phyloP scores from a whole-genome alignment of 106 monocot species.

The Vanilla planifolia region DNA sequence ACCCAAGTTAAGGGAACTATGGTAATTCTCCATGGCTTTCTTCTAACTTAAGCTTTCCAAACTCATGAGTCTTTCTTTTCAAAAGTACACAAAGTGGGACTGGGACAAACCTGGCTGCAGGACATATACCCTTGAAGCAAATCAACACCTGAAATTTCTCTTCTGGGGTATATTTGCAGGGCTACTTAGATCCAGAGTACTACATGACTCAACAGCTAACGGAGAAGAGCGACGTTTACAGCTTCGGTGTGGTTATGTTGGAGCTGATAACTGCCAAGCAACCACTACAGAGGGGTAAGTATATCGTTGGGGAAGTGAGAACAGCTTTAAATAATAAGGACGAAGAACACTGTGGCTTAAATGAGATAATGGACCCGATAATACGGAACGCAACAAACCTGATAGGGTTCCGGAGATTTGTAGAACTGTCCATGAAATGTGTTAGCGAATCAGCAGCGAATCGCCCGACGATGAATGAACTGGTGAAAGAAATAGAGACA shows the following conservation, averaged over 20 bases:
- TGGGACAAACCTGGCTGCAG: too few species aligned
- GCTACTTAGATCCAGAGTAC: constrained; percentile 69
- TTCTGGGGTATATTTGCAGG: constrained; percentile 21
- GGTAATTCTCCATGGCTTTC: constrained; percentile 15
- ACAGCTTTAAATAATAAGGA: constrained; percentile 31
- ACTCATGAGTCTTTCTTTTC: too few species aligned
- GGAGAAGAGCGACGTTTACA: constrained; percentile 73
- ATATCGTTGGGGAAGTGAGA: constrained; percentile 60
- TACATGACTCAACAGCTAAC: constrained; percentile 74
- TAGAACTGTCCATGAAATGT: constrained; percentile 56
- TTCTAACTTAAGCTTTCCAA: neutral
- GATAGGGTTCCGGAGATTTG: constrained; percentile 39
- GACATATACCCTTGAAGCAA: neutral
- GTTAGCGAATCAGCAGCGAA: constrained; percentile 41
- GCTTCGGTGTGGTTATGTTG: constrained; percentile 66
- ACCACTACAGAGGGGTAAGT: constrained; percentile 60
- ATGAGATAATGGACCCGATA: constrained; percentile 32
- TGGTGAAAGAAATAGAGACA: constrained; percentile 52
- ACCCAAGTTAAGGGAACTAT: constrained; percentile 78
- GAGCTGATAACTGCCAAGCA: constrained; percentile 49
- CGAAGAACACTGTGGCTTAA: constrained; percentile 38
- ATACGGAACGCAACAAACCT: constrained; percentile 22
- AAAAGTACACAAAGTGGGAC: too few species aligned
- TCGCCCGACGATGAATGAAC: constrained; percentile 59
- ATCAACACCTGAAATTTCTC: neutral